Evolutionary conservation across 352 stramenopile genomes (phyloP).

Genomic region (Globisporangium carolinianum): DNA sequence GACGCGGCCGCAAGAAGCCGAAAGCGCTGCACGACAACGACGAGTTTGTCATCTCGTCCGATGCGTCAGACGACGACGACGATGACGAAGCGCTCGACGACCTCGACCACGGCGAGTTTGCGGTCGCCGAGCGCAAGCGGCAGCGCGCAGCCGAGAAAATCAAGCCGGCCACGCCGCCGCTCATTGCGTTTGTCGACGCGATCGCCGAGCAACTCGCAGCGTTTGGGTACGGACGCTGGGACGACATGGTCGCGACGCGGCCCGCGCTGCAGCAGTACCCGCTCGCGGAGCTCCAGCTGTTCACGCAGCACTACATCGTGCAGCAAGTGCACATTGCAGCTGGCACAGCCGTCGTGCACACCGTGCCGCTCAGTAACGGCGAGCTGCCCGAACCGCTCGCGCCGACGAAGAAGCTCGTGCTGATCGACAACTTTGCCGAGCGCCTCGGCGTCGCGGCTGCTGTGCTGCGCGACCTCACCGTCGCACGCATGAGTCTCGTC

Average conservation of each 20-base stretch:
- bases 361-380: slow-evolving; percentile 7
- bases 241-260: slow-evolving; percentile 41
- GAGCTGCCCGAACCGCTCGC: slow-evolving; percentile 9
- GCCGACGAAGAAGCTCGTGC: slow-evolving; percentile 16
- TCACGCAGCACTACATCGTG: slow-evolving; percentile 40
- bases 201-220: slow-evolving; percentile 43
- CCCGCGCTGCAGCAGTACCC: slow-evolving; percentile 34
- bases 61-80: slow-evolving; percentile 47
- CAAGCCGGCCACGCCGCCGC: slow-evolving; percentile 21
- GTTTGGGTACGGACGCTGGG: slow-evolving; percentile 84
- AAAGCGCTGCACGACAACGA: slow-evolving; percentile 33
- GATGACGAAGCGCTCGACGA: slow-evolving; percentile 49
- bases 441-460: slow-evolving; percentile 36
- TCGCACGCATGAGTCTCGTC: slow-evolving; percentile 18
- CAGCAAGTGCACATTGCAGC: slow-evolving; percentile 39
- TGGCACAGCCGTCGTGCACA: slow-evolving; percentile 19
- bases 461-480: slow-evolving; percentile 42
- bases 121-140: slow-evolving; percentile 13
- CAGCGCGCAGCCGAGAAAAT: slow-evolving; percentile 23
- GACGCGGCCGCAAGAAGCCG: slow-evolving; percentile 15
- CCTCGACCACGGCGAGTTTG: slow-evolving; percentile 37
- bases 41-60: slow-evolving; percentile 65
- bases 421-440: slow-evolving; percentile 27
- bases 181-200: slow-evolving; percentile 31
- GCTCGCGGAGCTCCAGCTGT: slow-evolving; percentile 30